Base-by-base conservation (phyloP, 257 asterid genomes). In the Solanum paucissectum region DNA sequence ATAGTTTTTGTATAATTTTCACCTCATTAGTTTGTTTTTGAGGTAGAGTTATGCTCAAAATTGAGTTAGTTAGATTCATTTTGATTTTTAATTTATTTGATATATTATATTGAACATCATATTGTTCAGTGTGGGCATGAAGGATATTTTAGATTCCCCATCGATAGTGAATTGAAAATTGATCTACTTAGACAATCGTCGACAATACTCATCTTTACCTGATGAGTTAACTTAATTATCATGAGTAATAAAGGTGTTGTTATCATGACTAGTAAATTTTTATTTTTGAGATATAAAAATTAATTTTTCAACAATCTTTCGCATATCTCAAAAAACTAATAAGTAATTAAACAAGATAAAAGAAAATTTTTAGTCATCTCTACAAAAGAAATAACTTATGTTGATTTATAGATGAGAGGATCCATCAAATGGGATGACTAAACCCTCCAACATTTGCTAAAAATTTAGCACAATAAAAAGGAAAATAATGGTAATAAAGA, bases 131-230 rank as follows among this genome's bases (percentile, higher is more conserved):
- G 6, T 69, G 23, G 9, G 12, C 3, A 6, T 3, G 76, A 0
- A 4, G 0, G 0, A 1, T 12, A 34, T 29, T 25, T 69, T 69
- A 29, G 75, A 69, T 29, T 69, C 11, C 6, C 1, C 75, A 69
- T 66, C 7, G 2, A 11, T 66, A 12, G 4, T 12, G 34, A 29
- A 6, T 5, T 5, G 11, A 69, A 7, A 69, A 0, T 13, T 29
- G 0, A 16, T 29, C 38, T 69, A 29, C 5, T 14, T 13, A 12
- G 0, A 29, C 0, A 3, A 3, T 29, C 0, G 7, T 29, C 5
- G 14, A 12, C 0, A 69, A 29, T 69, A 5, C 3, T 29, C 4
- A 49, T 16, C 10, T 18, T 55, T 2, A 69, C 12, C 5, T 12
- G 2, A 69, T 68, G 21, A 68, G 20, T 13, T 62, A 9, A 62